Base-by-base conservation (phyloP, 140 eudicot genomes). In the Bidens hawaiensis region DNA sequence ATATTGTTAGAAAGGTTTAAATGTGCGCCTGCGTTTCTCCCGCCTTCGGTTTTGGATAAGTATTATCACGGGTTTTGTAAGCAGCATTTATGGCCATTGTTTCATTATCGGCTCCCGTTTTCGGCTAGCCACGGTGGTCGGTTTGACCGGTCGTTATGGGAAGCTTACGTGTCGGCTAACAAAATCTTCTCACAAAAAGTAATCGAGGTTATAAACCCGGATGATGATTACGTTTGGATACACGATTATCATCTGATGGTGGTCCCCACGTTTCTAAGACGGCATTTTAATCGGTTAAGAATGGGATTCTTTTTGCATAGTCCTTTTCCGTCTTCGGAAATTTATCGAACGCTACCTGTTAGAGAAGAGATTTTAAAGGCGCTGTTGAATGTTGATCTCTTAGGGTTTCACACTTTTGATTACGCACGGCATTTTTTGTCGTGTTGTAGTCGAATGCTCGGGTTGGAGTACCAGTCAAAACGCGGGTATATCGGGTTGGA, bases 221-320 rank as follows among this genome's bases (percentile, higher is more conserved):
- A 81, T 18, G 86, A 81, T 43, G 86, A 81, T 58, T 81, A 81
- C 25, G 86, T 81, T 24, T 81, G 86, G 86, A 81, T 81, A 19
- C 82, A 81, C 6, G 86, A 81, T 65, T 81, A 81, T 52, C 86
- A 81, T 61, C 28, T 81, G 18, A 81, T 81, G 86, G 86, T 81
- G 17, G 53, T 81, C 22, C 86, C 86, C 0, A 76, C 83, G 11
- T 81, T 81, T 42, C 65, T 81, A 68, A 64, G 86, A 36, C 36
- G 86, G 33, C 86, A 73, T 60, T 81, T 81, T 31, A 77, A 57
- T 26, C 25, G 79, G 74, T 15, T 81, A 31, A 42, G 86, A 49
- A 81, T 81, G 86, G 86, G 86, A 4, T 81, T 81, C 47, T 81
- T 81, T 18, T 77, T 81, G 17, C 86, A 81, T 26, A 76, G 86